phyloP scores from a whole-genome alignment of 2,329 filamentous ascomycete genomes.

The Neofusicoccum sp. region DNA sequence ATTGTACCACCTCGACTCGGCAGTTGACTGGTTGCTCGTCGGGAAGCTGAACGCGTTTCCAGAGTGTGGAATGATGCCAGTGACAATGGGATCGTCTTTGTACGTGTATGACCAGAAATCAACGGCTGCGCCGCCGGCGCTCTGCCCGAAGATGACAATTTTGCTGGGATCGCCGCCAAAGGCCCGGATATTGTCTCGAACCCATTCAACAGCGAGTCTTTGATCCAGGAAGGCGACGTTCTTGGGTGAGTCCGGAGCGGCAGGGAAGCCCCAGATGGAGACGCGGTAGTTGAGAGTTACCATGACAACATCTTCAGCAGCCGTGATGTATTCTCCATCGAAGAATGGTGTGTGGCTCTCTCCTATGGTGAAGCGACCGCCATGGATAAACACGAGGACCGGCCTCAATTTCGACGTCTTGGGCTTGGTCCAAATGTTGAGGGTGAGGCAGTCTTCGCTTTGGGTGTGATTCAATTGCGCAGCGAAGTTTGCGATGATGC shows the following conservation, averaged over 20 bases:
- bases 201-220: conserved; percentile 39
- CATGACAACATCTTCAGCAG: conserved; percentile 9
- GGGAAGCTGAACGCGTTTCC: conserved; percentile 42
- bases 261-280: conserved; percentile 38
- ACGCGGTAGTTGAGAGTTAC: conserved; percentile 31
- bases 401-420: conserved; percentile 26
- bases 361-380: conserved; percentile 18
- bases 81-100: conserved; percentile 48
- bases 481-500: background rate
- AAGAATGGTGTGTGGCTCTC: conserved; percentile 10
- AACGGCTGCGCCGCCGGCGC: conserved; percentile 21
- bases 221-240: conserved; percentile 40
- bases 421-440: conserved; percentile 35
- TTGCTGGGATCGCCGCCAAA: conserved; percentile 48
- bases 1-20: conserved; percentile 33
- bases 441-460: conserved; percentile 33
- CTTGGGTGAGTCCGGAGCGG: conserved; percentile 21
- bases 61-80: conserved; percentile 48
- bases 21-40: conserved; percentile 28
- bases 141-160: conserved; percentile 35
- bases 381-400: conserved; percentile 23
- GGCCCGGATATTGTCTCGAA: conserved; percentile 41
- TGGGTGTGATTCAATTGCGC: background rate
- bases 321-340: conserved; percentile 21
- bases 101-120: conserved; percentile 53